Percentiles rank a stretch among this genome's conserved stretches.
phyloP scores from a whole-genome alignment of 2,329 filamentous ascomycete species.

The Aspergillus pseudoterreus region DNA sequence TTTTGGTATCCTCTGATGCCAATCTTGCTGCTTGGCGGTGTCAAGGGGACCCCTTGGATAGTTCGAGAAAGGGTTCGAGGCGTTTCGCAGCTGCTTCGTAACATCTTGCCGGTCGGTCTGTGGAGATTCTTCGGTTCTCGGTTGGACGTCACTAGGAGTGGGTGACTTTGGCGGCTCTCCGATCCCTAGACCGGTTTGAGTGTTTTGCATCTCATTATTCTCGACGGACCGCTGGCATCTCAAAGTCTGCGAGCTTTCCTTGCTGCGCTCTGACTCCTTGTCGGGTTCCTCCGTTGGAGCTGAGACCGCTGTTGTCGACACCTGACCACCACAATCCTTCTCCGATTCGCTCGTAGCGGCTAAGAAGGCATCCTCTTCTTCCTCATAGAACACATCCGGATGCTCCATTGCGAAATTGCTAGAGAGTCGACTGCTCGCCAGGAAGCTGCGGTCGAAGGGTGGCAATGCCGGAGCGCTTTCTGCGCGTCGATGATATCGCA shows the following conservation, averaged over 20 bases:
- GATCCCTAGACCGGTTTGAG: constrained; percentile 8
- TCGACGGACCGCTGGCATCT: constrained; percentile 17
- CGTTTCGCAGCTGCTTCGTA: constrained; percentile 13
- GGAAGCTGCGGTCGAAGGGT: constrained; percentile 42
- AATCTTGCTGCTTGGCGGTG: constrained; percentile 28
- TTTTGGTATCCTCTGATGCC: constrained; percentile 17
- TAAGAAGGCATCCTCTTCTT: constrained; percentile 49
- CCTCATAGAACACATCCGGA: constrained; percentile 48
- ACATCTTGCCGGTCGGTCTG: constrained; percentile 3
- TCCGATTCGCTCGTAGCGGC: constrained; percentile 36
- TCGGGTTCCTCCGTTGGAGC: constrained; percentile 12
- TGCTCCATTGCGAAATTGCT: constrained; percentile 38
- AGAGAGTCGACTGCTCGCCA: constrained; percentile 36
- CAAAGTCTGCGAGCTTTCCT: constrained; percentile 24
- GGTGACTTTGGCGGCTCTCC: constrained; percentile 12
- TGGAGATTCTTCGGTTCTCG: constrained; percentile 2
- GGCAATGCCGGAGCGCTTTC: constrained; percentile 50
- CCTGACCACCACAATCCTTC: constrained; percentile 14
- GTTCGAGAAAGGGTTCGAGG: constrained; percentile 18
- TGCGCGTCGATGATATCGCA: constrained; percentile 48
- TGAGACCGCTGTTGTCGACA: constrained; percentile 2
- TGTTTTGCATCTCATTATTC: background rate
- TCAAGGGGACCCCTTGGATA: constrained; percentile 27
- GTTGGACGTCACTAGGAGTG: background rate
- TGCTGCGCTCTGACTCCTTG: constrained; percentile 20